Conservation (phyloP, 306 rosid genomes). For the Prosopis cineraria region DNA sequence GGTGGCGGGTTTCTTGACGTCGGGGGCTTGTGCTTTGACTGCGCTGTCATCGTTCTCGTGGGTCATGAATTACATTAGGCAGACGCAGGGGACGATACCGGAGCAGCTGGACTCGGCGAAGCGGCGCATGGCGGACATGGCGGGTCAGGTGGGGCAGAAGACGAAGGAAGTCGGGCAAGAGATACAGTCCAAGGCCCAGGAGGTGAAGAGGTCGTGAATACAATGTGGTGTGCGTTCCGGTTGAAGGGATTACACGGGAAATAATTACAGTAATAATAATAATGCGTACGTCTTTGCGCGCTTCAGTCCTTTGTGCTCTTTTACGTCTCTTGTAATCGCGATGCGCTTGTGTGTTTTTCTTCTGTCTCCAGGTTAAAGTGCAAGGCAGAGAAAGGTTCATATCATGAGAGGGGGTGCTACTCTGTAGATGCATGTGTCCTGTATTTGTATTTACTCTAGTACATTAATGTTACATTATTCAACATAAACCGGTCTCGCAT, state of each 20-base stretch:
- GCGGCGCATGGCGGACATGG: constrained; percentile 59
- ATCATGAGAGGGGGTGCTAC: neutral
- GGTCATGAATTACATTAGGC: constrained; percentile 48
- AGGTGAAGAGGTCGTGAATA: constrained; percentile 60
- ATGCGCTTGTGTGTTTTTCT: neutral
- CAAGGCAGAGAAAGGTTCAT: neutral
- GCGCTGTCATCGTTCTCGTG: constrained; percentile 71
- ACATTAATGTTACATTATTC: neutral
- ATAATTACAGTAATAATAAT: constrained; percentile 21
- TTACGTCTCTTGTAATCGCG: neutral
- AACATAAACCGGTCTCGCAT: neutral
- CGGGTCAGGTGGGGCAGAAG: constrained; percentile 70
- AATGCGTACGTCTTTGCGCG: neutral
- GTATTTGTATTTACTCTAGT: neutral
- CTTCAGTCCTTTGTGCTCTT: constrained; percentile 2
- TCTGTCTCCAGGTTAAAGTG: neutral
- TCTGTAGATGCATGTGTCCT: neutral
- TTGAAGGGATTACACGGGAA: constrained; percentile 1
- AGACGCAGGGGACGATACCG: constrained; percentile 39
- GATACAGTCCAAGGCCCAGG: constrained; percentile 63
- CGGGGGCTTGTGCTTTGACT: constrained; percentile 62
- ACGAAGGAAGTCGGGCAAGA: constrained; percentile 82
- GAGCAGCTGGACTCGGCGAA: constrained; percentile 55
- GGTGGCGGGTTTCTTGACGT: constrained; percentile 47
- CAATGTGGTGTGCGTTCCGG: neutral